phyloP scores from a whole-genome alignment of 257 asterid genomes.

The Petrea volubilis region DNA sequence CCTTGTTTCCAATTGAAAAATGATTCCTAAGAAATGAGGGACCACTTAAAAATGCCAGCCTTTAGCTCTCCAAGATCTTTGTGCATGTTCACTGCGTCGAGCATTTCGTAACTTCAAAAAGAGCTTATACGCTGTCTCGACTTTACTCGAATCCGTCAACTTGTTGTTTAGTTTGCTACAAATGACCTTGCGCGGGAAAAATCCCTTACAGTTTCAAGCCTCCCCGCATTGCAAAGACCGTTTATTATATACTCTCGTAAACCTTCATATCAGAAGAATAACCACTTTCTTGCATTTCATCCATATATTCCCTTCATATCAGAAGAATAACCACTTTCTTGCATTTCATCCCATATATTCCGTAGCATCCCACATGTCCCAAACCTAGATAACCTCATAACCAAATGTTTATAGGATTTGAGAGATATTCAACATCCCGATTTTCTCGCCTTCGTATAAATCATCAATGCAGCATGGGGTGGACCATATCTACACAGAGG shows the following conservation, averaged over 20 bases:
- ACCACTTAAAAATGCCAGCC: conserved; percentile 81
- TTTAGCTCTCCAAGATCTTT: conserved; percentile 77
- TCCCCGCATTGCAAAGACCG: conserved; percentile 83
- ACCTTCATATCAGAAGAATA: conserved; percentile 72
- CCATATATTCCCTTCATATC: conserved; percentile 83
- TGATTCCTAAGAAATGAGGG: background rate
- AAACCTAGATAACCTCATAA: conserved; percentile 77
- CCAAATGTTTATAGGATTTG: conserved; percentile 67
- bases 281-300: conserved; percentile 71
- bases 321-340: conserved; percentile 66
- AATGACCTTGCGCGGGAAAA: conserved; percentile 69
- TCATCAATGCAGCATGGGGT: conserved; percentile 86
- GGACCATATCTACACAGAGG: conserved; percentile 89
- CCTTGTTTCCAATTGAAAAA: background rate
- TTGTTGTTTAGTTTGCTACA: conserved; percentile 80
- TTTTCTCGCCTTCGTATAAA: conserved; percentile 76
- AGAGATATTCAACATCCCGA: conserved; percentile 67
- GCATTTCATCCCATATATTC: conserved; percentile 80
- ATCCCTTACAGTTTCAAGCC: conserved; percentile 71
- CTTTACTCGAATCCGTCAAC: conserved; percentile 64
- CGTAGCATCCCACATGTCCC: conserved; percentile 85
- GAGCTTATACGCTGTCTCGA: conserved; percentile 73
- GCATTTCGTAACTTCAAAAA: conserved; percentile 65
- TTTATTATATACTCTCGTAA: conserved; percentile 69
- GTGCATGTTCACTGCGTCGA: conserved; percentile 70